phyloP scores from a whole-genome alignment of 2,329 filamentous ascomycete genomes.

The Claviceps humidiphila region DNA sequence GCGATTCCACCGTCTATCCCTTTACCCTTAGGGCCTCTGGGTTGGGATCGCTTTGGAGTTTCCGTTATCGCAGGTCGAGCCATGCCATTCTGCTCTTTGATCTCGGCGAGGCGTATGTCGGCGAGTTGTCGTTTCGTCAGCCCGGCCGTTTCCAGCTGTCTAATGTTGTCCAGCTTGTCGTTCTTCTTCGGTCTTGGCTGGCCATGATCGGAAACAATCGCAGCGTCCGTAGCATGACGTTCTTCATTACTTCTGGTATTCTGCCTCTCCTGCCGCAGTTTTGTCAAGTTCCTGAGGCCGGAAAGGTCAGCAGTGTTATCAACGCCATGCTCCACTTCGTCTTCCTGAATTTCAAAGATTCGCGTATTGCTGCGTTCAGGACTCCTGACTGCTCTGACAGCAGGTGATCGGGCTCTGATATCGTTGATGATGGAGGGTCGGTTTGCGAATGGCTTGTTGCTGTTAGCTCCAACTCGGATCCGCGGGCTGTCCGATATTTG shows the following conservation, averaged over 20 bases:
- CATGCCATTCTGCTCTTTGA: constrained; percentile 35
- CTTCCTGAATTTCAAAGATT: constrained; percentile 30
- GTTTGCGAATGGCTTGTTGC: constrained; percentile 22
- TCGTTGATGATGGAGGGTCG: constrained; percentile 19
- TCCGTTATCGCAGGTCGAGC: constrained; percentile 31
- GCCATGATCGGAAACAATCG: constrained; percentile 10
- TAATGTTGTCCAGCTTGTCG: constrained; percentile 37
- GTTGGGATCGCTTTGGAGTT: constrained; percentile 15
- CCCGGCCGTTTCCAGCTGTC: constrained; percentile 28
- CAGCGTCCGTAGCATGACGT: constrained; percentile 19
- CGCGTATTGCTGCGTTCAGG: constrained; percentile 26
- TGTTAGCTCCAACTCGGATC: constrained; percentile 22
- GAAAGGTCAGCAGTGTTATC: constrained; percentile 9
- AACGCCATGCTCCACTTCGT: constrained; percentile 24
- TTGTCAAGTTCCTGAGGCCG: background rate
- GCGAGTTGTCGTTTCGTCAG: constrained; percentile 34
- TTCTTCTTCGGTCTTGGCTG: constrained; percentile 20
- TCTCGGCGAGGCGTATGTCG: constrained; percentile 38
- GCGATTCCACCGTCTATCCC: constrained; percentile 10
- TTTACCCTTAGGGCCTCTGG: constrained; percentile 7
- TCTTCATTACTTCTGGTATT: constrained; percentile 19
- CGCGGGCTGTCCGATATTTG: constrained; percentile 44
- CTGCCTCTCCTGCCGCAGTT: background rate
- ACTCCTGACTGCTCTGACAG: constrained; percentile 9
- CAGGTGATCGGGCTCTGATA: constrained; percentile 16